Percentiles rank a stretch among this genome's conserved stretches.
phyloP scores from a whole-genome alignment of 2,329 filamentous ascomycete species.

The Fusarium hainanense region DNA sequence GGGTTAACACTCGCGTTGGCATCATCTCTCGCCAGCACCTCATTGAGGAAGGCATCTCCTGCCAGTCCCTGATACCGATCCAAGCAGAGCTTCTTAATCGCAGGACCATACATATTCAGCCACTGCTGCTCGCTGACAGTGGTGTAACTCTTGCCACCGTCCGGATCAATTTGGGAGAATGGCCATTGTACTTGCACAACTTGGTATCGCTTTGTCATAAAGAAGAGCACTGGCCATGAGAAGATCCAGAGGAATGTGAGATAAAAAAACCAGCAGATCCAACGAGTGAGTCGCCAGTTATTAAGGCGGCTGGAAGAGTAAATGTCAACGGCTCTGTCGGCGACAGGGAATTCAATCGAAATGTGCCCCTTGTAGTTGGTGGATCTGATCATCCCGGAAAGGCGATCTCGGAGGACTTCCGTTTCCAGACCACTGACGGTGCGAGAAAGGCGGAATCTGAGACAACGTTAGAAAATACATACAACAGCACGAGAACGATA shows the following conservation, averaged over 20 bases:
- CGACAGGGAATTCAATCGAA: conserved; percentile 7
- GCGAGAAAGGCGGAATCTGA: conserved; percentile 34
- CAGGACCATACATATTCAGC: conserved; percentile 24
- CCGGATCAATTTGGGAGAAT: conserved; percentile 11
- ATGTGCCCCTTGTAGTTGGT: conserved; percentile 31
- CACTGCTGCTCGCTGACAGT: conserved; percentile 38
- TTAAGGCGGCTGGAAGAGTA: conserved; percentile 35
- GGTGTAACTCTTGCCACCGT: conserved; percentile 24
- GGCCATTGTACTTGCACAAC: conserved; percentile 35
- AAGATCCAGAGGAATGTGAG: conserved; percentile 41
- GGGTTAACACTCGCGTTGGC: not conserved
- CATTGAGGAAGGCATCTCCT: conserved; percentile 27
- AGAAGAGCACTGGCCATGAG: conserved; percentile 37
- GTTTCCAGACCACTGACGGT: conserved; percentile 30
- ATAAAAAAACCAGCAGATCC: conserved; percentile 42
- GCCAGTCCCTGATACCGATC: conserved; percentile 38
- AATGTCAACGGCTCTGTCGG: conserved; percentile 39
- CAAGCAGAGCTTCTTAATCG: conserved; percentile 32
- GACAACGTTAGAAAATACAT: not conserved
- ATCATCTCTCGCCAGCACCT: conserved; percentile 30
- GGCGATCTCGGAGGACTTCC: not conserved
- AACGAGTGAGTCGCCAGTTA: conserved; percentile 29
- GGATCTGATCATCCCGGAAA: conserved; percentile 9
- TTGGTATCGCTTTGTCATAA: conserved; percentile 33
- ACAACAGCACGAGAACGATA: no score